These are phyloP conservation scores for Tetrapisispora arboricola DNA, from an alignment of 805 yeast species.

Conservation along the genomic window DNA sequence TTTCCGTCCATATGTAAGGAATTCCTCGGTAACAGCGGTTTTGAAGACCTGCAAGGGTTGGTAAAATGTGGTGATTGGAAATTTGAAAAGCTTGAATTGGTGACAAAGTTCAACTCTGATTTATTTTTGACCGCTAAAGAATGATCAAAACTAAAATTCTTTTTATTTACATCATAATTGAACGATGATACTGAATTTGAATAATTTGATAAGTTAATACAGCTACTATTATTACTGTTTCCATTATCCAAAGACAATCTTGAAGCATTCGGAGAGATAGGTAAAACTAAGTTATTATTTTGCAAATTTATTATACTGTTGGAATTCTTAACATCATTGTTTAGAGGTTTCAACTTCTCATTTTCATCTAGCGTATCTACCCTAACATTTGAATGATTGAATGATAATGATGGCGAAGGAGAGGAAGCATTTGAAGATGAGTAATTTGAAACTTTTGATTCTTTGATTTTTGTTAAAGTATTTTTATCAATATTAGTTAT, in stretches of 20 bases:
- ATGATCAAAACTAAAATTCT: not conserved
- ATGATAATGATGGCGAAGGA: not conserved
- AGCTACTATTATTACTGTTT: not conserved
- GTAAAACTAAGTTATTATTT: not conserved
- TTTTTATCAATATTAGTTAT: constrained; percentile 3
- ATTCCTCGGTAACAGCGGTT: not conserved
- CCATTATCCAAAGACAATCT: not conserved
- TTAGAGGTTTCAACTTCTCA: not conserved
- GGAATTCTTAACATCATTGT: not conserved
- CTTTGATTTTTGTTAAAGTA: not conserved
- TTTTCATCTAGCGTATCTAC: not conserved
- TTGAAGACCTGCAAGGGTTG: not conserved
- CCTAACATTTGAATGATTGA: not conserved
- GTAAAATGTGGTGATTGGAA: not conserved
- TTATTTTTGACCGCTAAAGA: not conserved
- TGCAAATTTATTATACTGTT: not conserved
- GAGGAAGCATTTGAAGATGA: not conserved
- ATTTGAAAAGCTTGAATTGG: not conserved
- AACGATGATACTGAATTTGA: not conserved
- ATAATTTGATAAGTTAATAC: not conserved
- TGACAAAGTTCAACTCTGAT: not conserved
- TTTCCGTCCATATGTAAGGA: not conserved
- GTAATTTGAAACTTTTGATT: not conserved
- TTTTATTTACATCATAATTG: not conserved
- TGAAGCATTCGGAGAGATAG: constrained; percentile 1